phyloP scores from a whole-genome alignment of 1,284 basidiomycete genomes.

The Heterobasidion occidentale region DNA sequence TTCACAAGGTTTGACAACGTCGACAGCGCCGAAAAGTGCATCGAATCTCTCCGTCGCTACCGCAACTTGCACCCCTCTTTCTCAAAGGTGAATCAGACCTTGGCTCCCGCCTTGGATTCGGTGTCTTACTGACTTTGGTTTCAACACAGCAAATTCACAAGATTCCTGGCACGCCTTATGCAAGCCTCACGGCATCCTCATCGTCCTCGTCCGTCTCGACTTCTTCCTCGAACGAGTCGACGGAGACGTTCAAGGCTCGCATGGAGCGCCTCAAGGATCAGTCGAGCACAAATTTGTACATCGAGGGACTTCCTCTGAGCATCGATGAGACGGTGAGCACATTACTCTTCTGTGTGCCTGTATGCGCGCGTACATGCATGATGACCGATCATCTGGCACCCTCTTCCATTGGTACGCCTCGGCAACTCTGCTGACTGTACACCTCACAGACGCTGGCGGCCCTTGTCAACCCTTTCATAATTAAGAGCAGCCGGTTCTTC shows the following conservation, averaged over 20 bases:
- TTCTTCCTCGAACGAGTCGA: conserved; percentile 19
- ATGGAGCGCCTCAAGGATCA: conserved; percentile 63
- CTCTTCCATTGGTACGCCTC: background rate
- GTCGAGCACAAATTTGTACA: conserved; percentile 63
- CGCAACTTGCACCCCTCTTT: conserved; percentile 74
- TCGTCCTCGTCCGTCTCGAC: conserved; percentile 3
- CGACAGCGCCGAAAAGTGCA: conserved; percentile 61
- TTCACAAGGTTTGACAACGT: conserved; percentile 48
- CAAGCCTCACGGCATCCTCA: conserved; percentile 13
- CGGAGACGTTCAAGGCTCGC: conserved; percentile 55
- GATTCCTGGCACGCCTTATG: conserved; percentile 62
- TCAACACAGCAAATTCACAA: conserved; percentile 60
- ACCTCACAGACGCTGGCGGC: conserved; percentile 42
- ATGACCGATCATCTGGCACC: background rate
- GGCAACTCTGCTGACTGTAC: background rate
- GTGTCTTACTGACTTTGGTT: background rate
- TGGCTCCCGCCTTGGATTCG: conserved; percentile 1
- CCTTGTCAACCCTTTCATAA: conserved; percentile 53
- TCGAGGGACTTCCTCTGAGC: conserved; percentile 64
- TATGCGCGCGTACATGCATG: background rate
- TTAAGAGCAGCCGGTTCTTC: conserved; percentile 68
- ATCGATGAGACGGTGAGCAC: conserved; percentile 33
- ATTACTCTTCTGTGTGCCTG: background rate
- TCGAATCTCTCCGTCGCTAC: conserved; percentile 54
- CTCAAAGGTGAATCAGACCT: conserved; percentile 32